Conservation (phyloP, 2,329 filamentous ascomycete species). For the Sporothrix curviconia region DNA sequence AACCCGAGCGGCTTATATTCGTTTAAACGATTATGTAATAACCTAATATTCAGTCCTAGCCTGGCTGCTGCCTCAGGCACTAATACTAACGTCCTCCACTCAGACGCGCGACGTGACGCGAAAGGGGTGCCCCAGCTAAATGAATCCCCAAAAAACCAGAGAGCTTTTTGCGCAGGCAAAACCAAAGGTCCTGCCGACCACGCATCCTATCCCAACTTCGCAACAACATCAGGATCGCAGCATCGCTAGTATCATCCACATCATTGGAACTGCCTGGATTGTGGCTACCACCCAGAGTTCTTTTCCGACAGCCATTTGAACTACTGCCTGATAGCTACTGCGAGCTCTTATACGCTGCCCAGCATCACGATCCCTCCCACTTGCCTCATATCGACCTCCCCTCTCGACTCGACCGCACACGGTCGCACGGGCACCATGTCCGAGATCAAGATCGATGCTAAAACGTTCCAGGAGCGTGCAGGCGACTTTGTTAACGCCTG, state of each 20-base stretch:
- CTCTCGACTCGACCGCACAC: no score
- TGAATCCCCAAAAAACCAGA: background rate
- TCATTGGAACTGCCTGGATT: background rate
- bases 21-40: background rate
- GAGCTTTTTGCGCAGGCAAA: constrained; percentile 10
- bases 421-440: constrained; percentile 46
- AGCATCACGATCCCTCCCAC: background rate
- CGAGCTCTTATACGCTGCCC: no score
- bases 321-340: no score
- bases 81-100: background rate
- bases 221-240: background rate
- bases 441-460: constrained; percentile 93
- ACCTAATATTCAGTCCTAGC: background rate
- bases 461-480: constrained; percentile 88
- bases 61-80: constrained; percentile 13
- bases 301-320: no score
- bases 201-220: background rate
- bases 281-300: no score
- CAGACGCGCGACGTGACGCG: constrained; percentile 22
- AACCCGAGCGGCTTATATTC: no score
- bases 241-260: background rate
- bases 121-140: constrained; percentile 13
- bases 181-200: background rate
- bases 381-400: no score
- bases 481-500: constrained; percentile 81